Percentiles rank a stretch among this genome's conserved stretches.
Conservation (phyloP, 257 asterid genomes). For the Craterostigma plantagineum region DNA sequence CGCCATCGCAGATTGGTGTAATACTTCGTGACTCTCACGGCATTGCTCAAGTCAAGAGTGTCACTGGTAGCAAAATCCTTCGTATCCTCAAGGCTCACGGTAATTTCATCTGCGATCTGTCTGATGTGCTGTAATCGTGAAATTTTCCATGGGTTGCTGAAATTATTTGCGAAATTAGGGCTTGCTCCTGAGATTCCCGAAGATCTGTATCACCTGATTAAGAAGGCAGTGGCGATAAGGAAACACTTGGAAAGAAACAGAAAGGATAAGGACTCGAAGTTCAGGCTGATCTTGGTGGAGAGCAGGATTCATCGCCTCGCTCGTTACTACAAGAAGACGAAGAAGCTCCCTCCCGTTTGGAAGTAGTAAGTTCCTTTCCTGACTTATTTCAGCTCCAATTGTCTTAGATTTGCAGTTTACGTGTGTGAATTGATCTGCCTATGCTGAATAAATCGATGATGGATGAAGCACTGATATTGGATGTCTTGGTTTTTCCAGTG, state of each 20-base stretch:
- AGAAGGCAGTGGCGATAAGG: slow-evolving; percentile 74
- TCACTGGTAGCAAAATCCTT: slow-evolving; percentile 72
- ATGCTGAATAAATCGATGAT: too few species aligned
- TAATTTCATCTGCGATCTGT: slow-evolving; percentile 5
- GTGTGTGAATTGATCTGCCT: too few species aligned
- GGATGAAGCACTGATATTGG: too few species aligned
- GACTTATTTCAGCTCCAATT: too few species aligned
- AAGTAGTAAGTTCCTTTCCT: slow-evolving; percentile 30
- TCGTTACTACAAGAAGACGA: slow-evolving; percentile 82
- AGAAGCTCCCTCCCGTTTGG: slow-evolving; percentile 86
- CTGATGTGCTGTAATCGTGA: too few species aligned
- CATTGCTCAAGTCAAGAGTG: slow-evolving; percentile 73
- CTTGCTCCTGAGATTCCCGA: slow-evolving; percentile 87
- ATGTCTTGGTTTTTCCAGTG: too few species aligned
- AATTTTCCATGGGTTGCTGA: too few species aligned
- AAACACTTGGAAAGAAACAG: slow-evolving; percentile 84
- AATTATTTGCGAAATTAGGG: slow-evolving; percentile 12
- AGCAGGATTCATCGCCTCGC: slow-evolving; percentile 90
- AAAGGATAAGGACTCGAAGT: slow-evolving; percentile 80
- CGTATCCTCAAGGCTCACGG: slow-evolving; percentile 87
- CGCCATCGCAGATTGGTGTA: slow-evolving; percentile 75
- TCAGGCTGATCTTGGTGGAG: slow-evolving; percentile 71
- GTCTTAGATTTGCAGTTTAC: too few species aligned
- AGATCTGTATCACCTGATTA: slow-evolving; percentile 61
- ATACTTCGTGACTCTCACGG: slow-evolving; percentile 79